Conservation (phyloP, 306 rosid genomes). For the Citrullus amarus region DNA sequence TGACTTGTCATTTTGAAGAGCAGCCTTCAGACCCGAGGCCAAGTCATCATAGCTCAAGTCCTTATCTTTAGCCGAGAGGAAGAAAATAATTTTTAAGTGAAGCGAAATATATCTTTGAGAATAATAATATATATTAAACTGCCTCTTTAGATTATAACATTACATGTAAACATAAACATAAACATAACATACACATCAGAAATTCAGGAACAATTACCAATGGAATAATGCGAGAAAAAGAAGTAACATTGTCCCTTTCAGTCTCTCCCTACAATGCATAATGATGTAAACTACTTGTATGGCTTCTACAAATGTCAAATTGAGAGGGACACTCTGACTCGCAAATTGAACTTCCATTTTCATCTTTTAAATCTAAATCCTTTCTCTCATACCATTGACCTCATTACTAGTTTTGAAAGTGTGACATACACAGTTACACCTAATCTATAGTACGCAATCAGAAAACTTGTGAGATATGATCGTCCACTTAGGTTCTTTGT, state of each 20-base stretch:
- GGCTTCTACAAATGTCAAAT: not conserved
- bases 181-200: not conserved
- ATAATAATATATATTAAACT: not conserved
- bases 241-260: not conserved
- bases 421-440: not conserved
- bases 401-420: not conserved
- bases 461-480: no score
- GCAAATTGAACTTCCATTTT: not conserved
- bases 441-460: no score
- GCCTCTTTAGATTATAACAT: not conserved
- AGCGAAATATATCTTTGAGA: not conserved
- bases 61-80: constrained; percentile 32
- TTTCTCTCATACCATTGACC: not conserved
- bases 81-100: not conserved
- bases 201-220: not conserved
- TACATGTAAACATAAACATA: not conserved
- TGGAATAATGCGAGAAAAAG: not conserved
- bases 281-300: not conserved
- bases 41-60: constrained; percentile 75
- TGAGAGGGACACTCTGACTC: not conserved
- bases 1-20: constrained; percentile 63
- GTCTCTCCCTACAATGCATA: not conserved
- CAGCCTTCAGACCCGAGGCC: constrained; percentile 73
- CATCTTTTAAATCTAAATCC: not conserved
- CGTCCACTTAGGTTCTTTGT: no score